phyloP scores from a whole-genome alignment of 2,329 filamentous ascomycete species.

The Magnaporthiopsis rhizophila region DNA sequence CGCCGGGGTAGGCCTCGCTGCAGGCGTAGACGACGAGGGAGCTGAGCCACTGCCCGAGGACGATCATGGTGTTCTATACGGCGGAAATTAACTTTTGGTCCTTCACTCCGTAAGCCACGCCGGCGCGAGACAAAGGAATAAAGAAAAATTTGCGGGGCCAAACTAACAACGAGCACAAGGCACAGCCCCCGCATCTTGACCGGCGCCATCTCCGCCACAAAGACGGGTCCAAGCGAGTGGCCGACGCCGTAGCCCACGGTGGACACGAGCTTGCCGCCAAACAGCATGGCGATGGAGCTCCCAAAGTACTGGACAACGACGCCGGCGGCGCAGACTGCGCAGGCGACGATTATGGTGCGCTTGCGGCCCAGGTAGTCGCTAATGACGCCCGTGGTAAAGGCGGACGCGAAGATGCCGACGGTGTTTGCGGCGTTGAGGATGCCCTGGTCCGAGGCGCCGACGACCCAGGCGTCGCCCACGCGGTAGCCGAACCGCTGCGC shows the following conservation, averaged over 20 bases:
- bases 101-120: too few relatives aligned
- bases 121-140: too few relatives aligned
- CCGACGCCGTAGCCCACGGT: slow-evolving; percentile 23
- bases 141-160: too few relatives aligned
- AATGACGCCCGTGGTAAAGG: slow-evolving; percentile 27
- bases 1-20: slow-evolving; percentile 12
- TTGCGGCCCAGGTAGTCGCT: slow-evolving; percentile 57
- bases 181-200: slow-evolving; percentile 22
- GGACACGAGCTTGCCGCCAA: slow-evolving; percentile 17
- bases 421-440: slow-evolving; percentile 22
- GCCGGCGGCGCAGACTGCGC: slow-evolving; percentile 50
- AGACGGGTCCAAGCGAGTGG: slow-evolving; percentile 23
- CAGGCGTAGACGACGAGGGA: slow-evolving; percentile 18
- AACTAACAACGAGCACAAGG: slow-evolving; percentile 16
- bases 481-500: slow-evolving; percentile 18
- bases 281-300: slow-evolving; percentile 18
- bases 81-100: too few relatives aligned
- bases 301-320: slow-evolving; percentile 31
- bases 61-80: slow-evolving; percentile 22
- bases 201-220: slow-evolving; percentile 24
- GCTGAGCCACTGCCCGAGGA: slow-evolving; percentile 22
- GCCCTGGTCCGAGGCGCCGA: slow-evolving; percentile 21
- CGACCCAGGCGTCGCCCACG: slow-evolving; percentile 12
- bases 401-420: slow-evolving; percentile 21
- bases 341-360: slow-evolving; percentile 50